A percentile compares a stretch with the other conserved stretches of the same genome.
Evolutionary conservation across 2,329 filamentous ascomycete species (phyloP).

Genomic region (Cytospora mali): DNA sequence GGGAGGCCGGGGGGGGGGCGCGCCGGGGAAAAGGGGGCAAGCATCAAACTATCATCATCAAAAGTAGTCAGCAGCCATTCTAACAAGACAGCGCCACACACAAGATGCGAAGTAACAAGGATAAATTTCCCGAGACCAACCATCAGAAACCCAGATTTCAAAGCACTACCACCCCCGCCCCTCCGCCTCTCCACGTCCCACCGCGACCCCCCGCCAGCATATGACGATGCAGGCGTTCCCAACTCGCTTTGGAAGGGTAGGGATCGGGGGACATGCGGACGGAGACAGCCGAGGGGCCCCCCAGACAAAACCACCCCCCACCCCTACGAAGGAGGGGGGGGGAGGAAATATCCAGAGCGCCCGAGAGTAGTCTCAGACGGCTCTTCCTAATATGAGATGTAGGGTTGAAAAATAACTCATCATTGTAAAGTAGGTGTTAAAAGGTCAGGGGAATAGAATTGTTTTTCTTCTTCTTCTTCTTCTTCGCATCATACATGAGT

Average conservation of each 20-base stretch:
- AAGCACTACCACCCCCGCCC: constrained; percentile 44
- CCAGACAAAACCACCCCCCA: not conserved
- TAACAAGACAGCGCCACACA: not conserved
- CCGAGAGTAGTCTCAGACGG: constrained; percentile 43
- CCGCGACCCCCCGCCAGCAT: constrained; percentile 37
- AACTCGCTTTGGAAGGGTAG: constrained; percentile 22
- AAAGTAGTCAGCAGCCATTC: not conserved
- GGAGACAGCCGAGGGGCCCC: constrained; percentile 22
- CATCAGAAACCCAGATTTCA: constrained; percentile 44
- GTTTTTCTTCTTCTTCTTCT: no score
- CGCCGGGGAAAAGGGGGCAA: no score
- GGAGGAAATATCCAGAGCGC: constrained; percentile 13
- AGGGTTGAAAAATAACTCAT: constrained; percentile 42
- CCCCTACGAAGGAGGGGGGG: not conserved
- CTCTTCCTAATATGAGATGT: constrained; percentile 43
- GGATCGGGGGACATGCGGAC: constrained; percentile 24
- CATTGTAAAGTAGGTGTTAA: constrained; percentile 33
- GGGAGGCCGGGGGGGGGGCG: no score
- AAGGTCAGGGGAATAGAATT: not conserved
- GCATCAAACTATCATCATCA: not conserved
- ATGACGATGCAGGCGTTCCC: constrained; percentile 40
- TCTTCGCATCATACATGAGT: not conserved
- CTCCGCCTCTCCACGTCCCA: constrained; percentile 30
- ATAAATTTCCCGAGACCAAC: not conserved
- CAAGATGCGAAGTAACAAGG: not conserved